Evolutionary conservation across 768 basidiomycete genomes (phyloP).

Genomic region (Stropharia rugosoannulata): DNA sequence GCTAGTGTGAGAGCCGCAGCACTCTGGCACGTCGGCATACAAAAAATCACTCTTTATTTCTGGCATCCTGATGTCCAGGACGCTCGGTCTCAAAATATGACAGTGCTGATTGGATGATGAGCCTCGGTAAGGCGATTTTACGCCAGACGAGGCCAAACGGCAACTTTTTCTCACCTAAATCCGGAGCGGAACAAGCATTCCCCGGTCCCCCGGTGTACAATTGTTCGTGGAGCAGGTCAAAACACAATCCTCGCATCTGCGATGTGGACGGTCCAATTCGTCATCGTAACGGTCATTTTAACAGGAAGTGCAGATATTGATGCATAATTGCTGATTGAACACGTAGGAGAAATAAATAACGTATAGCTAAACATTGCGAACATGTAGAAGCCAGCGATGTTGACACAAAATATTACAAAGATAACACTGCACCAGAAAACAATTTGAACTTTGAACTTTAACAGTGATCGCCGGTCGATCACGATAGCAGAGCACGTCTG

Average conservation of each 20-base stretch:
- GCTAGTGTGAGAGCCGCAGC: slow-evolving; percentile 19
- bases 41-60: slow-evolving; percentile 2
- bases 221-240: not conserved
- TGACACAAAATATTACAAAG: slow-evolving; percentile 19
- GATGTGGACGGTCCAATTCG: not conserved
- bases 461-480: slow-evolving; percentile 1
- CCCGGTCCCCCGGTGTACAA: slow-evolving; percentile 2
- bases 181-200: slow-evolving; percentile 10
- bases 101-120: not conserved
- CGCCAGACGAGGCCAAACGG: slow-evolving; percentile 4
- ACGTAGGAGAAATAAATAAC: not conserved
- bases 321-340: slow-evolving; percentile 15
- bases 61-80: slow-evolving; percentile 3
- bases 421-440: slow-evolving; percentile 18
- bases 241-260: not conserved
- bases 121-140: not conserved
- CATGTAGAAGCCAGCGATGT: slow-evolving; percentile 2
- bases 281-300: not conserved
- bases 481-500: slow-evolving; percentile 14
- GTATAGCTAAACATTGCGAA: slow-evolving; percentile 5
- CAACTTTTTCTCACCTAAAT: slow-evolving; percentile 13
- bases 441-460: not conserved
- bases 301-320: not conserved
- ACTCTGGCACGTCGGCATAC: slow-evolving; percentile 8
- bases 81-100: not conserved